These are phyloP conservation scores for Sphaceloma murrayae DNA, from an alignment of 2,329 filamentous ascomycete genomes.

Conservation along the genomic window DNA sequence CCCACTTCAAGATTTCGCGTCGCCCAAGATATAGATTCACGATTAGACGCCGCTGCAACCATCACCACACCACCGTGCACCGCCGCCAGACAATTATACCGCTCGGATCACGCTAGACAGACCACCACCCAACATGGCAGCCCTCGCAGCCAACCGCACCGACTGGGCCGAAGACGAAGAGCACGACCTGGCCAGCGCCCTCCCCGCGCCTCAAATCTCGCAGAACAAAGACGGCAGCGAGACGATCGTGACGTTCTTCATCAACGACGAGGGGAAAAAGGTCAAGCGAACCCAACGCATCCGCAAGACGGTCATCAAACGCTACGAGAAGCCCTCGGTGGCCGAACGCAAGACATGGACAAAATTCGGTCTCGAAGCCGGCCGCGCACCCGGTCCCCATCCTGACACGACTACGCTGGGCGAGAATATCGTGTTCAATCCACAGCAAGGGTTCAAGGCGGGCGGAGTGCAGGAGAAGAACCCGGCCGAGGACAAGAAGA, in stretches of 20 bases:
- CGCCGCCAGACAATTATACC: neutral
- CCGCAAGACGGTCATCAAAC: conserved; percentile 81
- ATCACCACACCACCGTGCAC: neutral
- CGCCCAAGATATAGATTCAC: too few relatives aligned
- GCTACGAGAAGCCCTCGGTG: conserved; percentile 91
- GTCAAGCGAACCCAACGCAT: conserved; percentile 96
- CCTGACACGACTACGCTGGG: conserved; percentile 85
- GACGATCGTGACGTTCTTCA: conserved; percentile 80
- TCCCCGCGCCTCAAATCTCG: conserved; percentile 80
- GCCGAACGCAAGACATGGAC: conserved; percentile 86
- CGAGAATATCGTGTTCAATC: conserved; percentile 97
- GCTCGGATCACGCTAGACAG: too few relatives aligned
- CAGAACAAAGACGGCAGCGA: conserved; percentile 98
- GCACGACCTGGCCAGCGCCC: conserved; percentile 65
- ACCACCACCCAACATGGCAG: conserved; percentile 7
- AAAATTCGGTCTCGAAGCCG: conserved; percentile 87
- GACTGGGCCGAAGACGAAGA: conserved; percentile 96
- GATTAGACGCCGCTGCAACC: too few relatives aligned
- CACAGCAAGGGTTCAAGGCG: conserved; percentile 86
- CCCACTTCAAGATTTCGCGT: conserved; percentile 7
- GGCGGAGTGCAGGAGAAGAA: conserved; percentile 65
- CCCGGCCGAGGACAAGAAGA: conserved; percentile 61
- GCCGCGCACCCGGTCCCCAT: conserved; percentile 72
- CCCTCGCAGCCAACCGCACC: conserved; percentile 36
- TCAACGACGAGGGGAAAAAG: conserved; percentile 90